Evolutionary conservation across 2,329 filamentous ascomycete species (phyloP).

Genomic region (Cryphonectria nitschkei): DNA sequence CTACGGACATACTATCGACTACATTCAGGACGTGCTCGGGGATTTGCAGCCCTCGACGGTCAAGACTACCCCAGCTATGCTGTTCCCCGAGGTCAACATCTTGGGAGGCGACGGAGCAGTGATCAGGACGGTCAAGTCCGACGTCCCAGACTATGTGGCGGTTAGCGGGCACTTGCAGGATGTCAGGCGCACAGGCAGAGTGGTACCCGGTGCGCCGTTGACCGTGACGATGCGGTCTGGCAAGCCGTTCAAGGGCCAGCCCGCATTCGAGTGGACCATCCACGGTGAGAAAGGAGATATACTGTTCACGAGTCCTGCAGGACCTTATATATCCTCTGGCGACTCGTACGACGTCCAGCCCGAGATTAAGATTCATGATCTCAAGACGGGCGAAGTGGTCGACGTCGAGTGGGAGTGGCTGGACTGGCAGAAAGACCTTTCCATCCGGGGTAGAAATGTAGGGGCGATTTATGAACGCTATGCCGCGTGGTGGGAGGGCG

Average conservation of each 20-base stretch:
- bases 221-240: constrained; percentile 52
- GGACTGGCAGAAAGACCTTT: constrained; percentile 42
- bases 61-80: constrained; percentile 10
- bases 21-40: constrained; percentile 17
- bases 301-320: constrained; percentile 40
- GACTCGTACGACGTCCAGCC: constrained; percentile 40
- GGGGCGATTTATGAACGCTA: constrained; percentile 53
- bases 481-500: constrained; percentile 33
- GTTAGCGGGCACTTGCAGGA: constrained; percentile 40
- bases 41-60: neutral
- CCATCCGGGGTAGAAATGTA: constrained; percentile 43
- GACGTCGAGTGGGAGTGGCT: constrained; percentile 40
- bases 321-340: constrained; percentile 26
- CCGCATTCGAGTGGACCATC: constrained; percentile 53
- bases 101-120: neutral
- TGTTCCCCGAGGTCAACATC: constrained; percentile 12
- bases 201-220: constrained; percentile 44
- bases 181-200: constrained; percentile 28
- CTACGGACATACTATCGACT: constrained; percentile 18
- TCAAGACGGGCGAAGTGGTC: constrained; percentile 41
- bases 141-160: constrained; percentile 39
- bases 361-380: constrained; percentile 46
- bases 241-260: constrained; percentile 51
- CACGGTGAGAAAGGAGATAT: constrained; percentile 57
- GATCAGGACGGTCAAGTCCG: constrained; percentile 28